phyloP scores from a whole-genome alignment of 208 protist genomes.

The Leishmania guyanensis region DNA sequence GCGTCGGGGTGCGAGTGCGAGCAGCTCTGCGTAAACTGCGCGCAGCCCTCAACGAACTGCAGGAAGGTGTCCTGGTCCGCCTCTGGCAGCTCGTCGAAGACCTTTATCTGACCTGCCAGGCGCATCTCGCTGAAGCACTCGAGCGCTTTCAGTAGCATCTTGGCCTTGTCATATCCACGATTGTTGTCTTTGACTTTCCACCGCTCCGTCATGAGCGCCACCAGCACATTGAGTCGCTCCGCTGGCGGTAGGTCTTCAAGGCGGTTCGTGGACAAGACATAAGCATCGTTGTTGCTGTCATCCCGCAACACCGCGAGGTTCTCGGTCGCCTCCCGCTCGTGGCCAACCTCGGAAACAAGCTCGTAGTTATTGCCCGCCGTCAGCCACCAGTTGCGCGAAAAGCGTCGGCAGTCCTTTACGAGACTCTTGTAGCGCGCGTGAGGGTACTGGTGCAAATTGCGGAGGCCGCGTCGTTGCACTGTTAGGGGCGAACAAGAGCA shows the following conservation, averaged over 20 bases:
- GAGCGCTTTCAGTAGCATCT: slow-evolving; percentile 74
- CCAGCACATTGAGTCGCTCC: slow-evolving; percentile 71
- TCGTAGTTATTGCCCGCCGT: slow-evolving; percentile 88
- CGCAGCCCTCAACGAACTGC: slow-evolving; percentile 83
- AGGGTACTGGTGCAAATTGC: slow-evolving; percentile 90
- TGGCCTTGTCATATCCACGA: slow-evolving; percentile 89
- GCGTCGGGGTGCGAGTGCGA: slow-evolving; percentile 87
- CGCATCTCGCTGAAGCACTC: slow-evolving; percentile 93
- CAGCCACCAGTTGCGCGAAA: slow-evolving; percentile 85
- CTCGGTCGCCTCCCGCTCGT: slow-evolving; percentile 88
- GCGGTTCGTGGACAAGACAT: slow-evolving; percentile 73
- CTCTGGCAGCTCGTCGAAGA: slow-evolving; percentile 68
- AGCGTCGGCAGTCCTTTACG: slow-evolving; percentile 76
- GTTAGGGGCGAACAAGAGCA: slow-evolving; percentile 22
- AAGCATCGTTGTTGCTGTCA: slow-evolving; percentile 74
- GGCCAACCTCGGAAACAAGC: slow-evolving; percentile 74
- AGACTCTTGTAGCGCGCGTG: slow-evolving; percentile 89
- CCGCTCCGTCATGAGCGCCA: slow-evolving; percentile 64
- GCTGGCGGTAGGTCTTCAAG: slow-evolving; percentile 75
- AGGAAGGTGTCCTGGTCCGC: slow-evolving; percentile 88
- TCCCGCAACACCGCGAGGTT: slow-evolving; percentile 78
- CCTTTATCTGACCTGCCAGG: slow-evolving; percentile 50
- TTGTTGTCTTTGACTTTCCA: slow-evolving; percentile 86
- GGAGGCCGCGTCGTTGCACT: slow-evolving; percentile 57
- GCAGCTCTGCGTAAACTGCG: slow-evolving; percentile 69